These are phyloP conservation scores for Apiotrichum mycotoxinovorans DNA, from an alignment of 1,284 basidiomycete species.

Conservation along the genomic window DNA sequence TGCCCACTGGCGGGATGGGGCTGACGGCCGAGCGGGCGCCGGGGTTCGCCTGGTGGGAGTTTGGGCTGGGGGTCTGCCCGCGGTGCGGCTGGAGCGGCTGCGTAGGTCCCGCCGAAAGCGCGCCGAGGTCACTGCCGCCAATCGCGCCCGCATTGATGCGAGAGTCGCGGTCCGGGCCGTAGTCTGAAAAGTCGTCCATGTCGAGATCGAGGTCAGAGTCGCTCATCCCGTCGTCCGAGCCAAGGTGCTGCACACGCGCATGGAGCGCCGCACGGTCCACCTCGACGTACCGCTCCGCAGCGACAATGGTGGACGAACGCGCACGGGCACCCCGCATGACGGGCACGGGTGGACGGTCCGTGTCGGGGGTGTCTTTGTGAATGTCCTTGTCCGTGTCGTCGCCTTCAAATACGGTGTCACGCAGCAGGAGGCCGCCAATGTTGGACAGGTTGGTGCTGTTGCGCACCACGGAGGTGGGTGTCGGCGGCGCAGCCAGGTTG, in stretches of 20 bases:
- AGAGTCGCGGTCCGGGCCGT: not conserved
- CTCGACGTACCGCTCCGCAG: not conserved
- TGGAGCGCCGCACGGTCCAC: constrained; percentile 6
- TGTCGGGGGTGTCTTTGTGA: not conserved
- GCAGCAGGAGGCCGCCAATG: constrained; percentile 19
- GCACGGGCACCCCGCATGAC: not conserved
- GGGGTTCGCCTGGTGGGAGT: no score
- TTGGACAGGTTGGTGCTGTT: constrained; percentile 13
- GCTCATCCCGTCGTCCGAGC: not conserved
- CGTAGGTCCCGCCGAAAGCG: not conserved
- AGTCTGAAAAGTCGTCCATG: not conserved
- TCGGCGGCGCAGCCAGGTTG: not conserved
- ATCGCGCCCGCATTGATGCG: not conserved
- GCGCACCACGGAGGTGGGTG: constrained; percentile 1
- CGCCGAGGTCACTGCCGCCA: not conserved
- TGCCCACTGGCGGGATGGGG: no score
- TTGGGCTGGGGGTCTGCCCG: not conserved
- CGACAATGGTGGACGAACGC: constrained; percentile 1
- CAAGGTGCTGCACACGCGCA: constrained; percentile 5
- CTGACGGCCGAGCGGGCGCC: no score
- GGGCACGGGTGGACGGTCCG: not conserved
- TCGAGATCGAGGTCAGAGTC: no score
- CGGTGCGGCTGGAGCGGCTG: constrained; percentile 1
- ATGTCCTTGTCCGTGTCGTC: constrained; percentile 1
- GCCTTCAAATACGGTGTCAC: not conserved